Conservation (phyloP, 148 eudicot genomes). For the Camellia granthamiana region DNA sequence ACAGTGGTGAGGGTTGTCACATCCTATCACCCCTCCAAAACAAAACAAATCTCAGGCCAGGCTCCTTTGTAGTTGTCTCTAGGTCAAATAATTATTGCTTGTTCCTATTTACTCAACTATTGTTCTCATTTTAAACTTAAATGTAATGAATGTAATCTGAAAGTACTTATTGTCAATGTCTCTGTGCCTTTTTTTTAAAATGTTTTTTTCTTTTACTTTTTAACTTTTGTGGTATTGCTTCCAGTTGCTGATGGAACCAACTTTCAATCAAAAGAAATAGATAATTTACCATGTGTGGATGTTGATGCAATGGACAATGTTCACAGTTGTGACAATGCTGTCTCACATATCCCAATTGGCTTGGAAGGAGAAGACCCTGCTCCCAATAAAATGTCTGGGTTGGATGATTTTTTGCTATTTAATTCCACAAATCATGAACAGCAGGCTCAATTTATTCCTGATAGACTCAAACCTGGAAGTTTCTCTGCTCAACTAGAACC, state of each 20-base stretch:
- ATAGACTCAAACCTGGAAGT: slow-evolving; percentile 15
- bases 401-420: slow-evolving; percentile 18
- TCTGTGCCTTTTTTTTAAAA: too few relatives aligned
- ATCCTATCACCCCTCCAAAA: too few relatives aligned
- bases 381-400: slow-evolving; percentile 19
- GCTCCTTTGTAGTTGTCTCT: too few relatives aligned
- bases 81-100: too few relatives aligned
- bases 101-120: too few relatives aligned
- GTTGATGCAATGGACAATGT: slow-evolving; percentile 17
- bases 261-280: not conserved
- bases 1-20: too few relatives aligned
- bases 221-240: not conserved
- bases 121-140: too few relatives aligned
- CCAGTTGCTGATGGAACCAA: too few relatives aligned
- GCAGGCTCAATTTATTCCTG: slow-evolving; percentile 13
- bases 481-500: slow-evolving; percentile 21
- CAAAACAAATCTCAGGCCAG: too few relatives aligned
- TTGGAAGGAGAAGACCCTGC: slow-evolving; percentile 18
- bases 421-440: slow-evolving; percentile 17
- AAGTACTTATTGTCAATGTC: too few relatives aligned
- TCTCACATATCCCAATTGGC: slow-evolving; percentile 23
- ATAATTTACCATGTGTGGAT: not conserved
- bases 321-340: slow-evolving; percentile 19
- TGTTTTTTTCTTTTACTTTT: too few relatives aligned
- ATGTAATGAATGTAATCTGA: too few relatives aligned